A percentile compares a stretch with the other conserved stretches of the same genome.
Evolutionary conservation across 352 stramenopile genomes (phyloP).

Genomic region (Ochromonadaceae sp.): DNA sequence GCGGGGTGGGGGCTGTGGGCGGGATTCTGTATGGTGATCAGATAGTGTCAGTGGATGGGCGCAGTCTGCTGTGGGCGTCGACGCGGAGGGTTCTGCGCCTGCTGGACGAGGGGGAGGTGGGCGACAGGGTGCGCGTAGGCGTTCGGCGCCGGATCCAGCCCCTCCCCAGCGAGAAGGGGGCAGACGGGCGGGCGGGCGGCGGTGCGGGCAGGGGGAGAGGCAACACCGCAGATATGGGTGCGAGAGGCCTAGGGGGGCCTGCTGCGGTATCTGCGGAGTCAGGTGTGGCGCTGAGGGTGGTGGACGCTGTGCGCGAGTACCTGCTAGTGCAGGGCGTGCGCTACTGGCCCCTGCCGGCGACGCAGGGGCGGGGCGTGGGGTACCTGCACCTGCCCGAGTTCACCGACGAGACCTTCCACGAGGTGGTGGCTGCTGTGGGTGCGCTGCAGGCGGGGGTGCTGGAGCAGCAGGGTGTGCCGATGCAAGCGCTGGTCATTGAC

Average conservation of each 20-base stretch:
- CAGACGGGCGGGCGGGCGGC: no score
- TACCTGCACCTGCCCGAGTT: slow-evolving; percentile 8
- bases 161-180: no score
- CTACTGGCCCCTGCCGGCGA: not conserved
- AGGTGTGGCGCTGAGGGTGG: not conserved
- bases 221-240: no score
- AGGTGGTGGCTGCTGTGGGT: not conserved
- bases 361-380: not conserved
- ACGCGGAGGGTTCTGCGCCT: not conserved
- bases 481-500: slow-evolving; percentile 2
- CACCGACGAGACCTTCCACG: not conserved
- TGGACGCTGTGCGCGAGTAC: not conserved
- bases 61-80: no score
- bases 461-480: not conserved
- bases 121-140: not conserved
- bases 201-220: not conserved
- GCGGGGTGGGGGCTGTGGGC: no score
- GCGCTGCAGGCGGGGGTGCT: not conserved
- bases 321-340: not conserved
- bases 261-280: no score
- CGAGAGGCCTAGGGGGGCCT: no score
- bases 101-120: not conserved
- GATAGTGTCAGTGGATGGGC: no score
- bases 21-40: no score
- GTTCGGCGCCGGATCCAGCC: no score